Evolutionary conservation across 2,329 filamentous ascomycete species (phyloP).

Genomic region (Nothophoma quercina): DNA sequence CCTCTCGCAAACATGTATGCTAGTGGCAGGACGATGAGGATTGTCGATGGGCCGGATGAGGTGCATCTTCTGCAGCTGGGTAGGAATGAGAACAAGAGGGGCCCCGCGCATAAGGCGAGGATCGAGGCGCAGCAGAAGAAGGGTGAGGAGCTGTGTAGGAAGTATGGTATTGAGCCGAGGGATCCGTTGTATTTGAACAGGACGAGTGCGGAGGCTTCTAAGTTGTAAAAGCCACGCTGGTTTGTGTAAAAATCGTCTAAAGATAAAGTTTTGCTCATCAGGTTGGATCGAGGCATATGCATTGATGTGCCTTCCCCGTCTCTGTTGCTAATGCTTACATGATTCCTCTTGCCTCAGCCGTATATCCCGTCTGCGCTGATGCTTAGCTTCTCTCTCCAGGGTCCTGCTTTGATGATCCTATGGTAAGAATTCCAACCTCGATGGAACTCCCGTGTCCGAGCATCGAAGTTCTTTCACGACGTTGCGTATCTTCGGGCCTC

Average conservation of each 20-base stretch:
- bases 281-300: no score
- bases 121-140: constrained; percentile 71
- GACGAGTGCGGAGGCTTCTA: constrained; percentile 49
- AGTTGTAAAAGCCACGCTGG: constrained; percentile 43
- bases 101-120: constrained; percentile 65
- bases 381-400: no score
- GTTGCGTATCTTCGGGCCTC: no score
- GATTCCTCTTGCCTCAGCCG: no score
- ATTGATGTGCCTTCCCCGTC: no score
- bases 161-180: constrained; percentile 59
- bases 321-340: no score
- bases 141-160: constrained; percentile 70
- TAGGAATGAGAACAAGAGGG: constrained; percentile 78
- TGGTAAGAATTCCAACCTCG: no score
- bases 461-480: no score
- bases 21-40: constrained; percentile 77
- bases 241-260: not conserved
- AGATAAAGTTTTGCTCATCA: not conserved
- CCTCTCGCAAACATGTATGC: constrained; percentile 82
- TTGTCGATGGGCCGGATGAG: constrained; percentile 96
- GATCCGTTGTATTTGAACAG: constrained; percentile 54
- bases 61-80: constrained; percentile 81
- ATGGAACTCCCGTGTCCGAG: no score
- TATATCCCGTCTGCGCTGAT: no score
- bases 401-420: no score